Percentiles rank a stretch among this genome's conserved stretches.
These are phyloP conservation scores for Gastrolobium villosum DNA, from an alignment of 306 rosid species.

Conservation along the genomic window DNA sequence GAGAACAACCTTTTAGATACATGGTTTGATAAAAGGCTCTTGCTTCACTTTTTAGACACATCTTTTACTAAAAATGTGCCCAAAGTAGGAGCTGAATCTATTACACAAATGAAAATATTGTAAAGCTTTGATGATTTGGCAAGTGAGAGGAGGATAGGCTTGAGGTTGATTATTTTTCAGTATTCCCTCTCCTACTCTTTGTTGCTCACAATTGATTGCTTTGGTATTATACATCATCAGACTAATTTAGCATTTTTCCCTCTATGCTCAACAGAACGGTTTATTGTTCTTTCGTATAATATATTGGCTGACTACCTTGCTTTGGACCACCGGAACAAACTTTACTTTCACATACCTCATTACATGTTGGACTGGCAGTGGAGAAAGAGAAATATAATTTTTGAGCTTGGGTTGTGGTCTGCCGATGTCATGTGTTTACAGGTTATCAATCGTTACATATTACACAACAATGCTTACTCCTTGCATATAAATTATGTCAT, in stretches of 20 bases:
- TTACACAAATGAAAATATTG: constrained; percentile 11
- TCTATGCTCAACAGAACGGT: constrained; percentile 66
- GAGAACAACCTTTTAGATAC: constrained; percentile 2
- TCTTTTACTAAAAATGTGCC: constrained; percentile 6
- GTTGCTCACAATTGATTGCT: constrained; percentile 31
- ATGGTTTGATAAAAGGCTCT: neutral
- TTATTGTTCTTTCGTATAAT: constrained; percentile 85
- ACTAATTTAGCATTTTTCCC: constrained; percentile 27
- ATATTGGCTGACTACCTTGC: constrained; percentile 93
- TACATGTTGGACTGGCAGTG: constrained; percentile 84
- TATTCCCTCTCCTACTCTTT: neutral
- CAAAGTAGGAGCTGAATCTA: constrained; percentile 9
- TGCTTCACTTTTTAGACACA: neutral
- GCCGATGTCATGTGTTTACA: constrained; percentile 94
- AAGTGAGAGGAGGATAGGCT: constrained; percentile 37
- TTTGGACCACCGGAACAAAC: constrained; percentile 67
- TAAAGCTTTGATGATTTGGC: constrained; percentile 26
- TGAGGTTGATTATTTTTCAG: constrained; percentile 38
- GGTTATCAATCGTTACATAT: constrained; percentile 60
- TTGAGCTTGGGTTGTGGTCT: constrained; percentile 92
- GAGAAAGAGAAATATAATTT: constrained; percentile 73
- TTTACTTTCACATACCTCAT: constrained; percentile 79
- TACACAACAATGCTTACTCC: constrained; percentile 37
- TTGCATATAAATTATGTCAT: constrained; percentile 19
- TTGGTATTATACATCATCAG: constrained; percentile 30